Percentiles rank a stretch among this genome's conserved stretches.
Evolutionary conservation across 2,329 filamentous ascomycete genomes (phyloP).

Genomic region (Dendryphion nanum): DNA sequence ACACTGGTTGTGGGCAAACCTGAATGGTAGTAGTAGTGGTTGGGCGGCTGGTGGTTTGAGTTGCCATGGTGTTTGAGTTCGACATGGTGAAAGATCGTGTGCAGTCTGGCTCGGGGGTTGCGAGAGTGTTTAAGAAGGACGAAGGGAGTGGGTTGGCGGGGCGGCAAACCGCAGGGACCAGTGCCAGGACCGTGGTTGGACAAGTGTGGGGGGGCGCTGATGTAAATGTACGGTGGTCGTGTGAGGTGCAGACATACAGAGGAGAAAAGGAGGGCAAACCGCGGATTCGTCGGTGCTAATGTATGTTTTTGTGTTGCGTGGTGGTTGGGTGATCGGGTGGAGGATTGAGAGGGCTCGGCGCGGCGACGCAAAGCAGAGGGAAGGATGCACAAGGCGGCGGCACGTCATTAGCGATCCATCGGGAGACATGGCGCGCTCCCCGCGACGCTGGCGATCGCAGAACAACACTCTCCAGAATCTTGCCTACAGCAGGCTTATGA

Average conservation of each 20-base stretch:
- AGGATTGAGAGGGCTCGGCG: too few relatives aligned
- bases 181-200: constrained; percentile 5
- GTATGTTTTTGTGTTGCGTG: constrained; percentile 36
- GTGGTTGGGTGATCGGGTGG: constrained; percentile 33
- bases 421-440: too few relatives aligned
- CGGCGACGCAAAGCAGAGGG: too few relatives aligned
- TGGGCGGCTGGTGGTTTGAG: constrained; percentile 8
- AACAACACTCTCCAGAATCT: too few relatives aligned
- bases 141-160: constrained; percentile 15
- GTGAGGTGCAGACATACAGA: constrained; percentile 10
- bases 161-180: constrained; percentile 5
- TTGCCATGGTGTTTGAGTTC: constrained; percentile 21
- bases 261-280: constrained; percentile 14
- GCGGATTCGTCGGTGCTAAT: constrained; percentile 24
- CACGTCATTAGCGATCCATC: too few relatives aligned
- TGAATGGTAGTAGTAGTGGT: constrained; percentile 23
- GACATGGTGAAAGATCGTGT: constrained; percentile 81
- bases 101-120: neutral
- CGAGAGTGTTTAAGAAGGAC: constrained; percentile 12
- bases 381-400: too few relatives aligned
- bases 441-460: too few relatives aligned
- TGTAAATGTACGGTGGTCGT: constrained; percentile 9
- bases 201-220: constrained; percentile 6
- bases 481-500: too few relatives aligned
- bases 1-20: constrained; percentile 27